Base-by-base conservation (phyloP, 768 basidiomycete species). In the Postia placenta region DNA sequence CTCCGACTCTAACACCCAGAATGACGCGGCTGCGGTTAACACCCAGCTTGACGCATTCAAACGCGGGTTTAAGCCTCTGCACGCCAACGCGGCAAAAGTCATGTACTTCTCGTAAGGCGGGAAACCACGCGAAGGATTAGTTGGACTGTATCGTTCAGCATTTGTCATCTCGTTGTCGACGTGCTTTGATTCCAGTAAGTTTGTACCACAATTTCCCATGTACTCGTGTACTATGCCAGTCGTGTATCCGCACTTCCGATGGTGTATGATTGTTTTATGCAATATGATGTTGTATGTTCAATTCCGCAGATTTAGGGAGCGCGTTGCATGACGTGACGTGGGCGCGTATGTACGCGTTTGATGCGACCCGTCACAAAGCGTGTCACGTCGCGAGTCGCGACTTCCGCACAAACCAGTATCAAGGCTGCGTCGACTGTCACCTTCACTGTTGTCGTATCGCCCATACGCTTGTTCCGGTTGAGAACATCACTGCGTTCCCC, bases 1-100 rank as follows among this genome's bases (percentile, higher is more conserved):
- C 51, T 78, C 80, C 0, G 85, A 85, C 11, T 71, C 76, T 0
- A 75, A 70, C n/a, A 80, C 79, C 70, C 76, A 24, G 59, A 56
- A 15, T 50, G 66, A 30, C 51, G 45, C 22, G 48, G 28, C 3
- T 74, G 74, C 52, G 67, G 63, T 62, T 1, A 67, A 69, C 47
- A 71, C 67, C 0, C 72, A 73, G 20, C 51, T 68, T n/a, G 58
- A 66, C 41, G 46, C 22, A 1, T 85, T 69, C 71, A 70, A 68
- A 52, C 65, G 68, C 5, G 69, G 64, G 2, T 88, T 84, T 69
- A 79, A 69, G 60, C 79, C 78, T 0, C 63, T 85, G 11, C 74
- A 87, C 56, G 47, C 54, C 2, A 73, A 69, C 28, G 79, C 79
- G 68, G 63, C 69, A 28, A 35, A 46, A 4, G 36, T 59, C 9